Evolutionary conservation across 495 filamentous ascomycete species (phyloP), one percentile per base, ranked within the genome.

Genomic region (Paragyromitra xinjiangensis): DNA sequence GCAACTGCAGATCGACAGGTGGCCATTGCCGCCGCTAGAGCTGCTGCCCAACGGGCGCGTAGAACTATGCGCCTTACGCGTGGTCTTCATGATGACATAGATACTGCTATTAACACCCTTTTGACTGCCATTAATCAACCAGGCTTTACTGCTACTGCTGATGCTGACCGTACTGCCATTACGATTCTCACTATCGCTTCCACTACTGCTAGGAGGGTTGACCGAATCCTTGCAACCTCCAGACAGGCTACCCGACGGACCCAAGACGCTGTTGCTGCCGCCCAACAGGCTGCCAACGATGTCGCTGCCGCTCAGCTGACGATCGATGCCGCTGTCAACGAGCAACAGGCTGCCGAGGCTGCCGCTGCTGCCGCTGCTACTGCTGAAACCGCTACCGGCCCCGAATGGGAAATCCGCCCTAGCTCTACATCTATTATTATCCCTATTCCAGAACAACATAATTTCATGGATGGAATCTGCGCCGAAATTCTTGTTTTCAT

Each of bases 401-500:
- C 14, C 16, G 40, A 22, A 11, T 37, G 37, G 9, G 16, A n/a
- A 0, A 6, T 39, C 26, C 7, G 14, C 6, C 56, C 24, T 39
- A 29, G 14, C 8, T 26, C 19, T 22, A 14, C 16, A 11, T 40
- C 45, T 16, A 51, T 40, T 24, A 6, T 44, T 39, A 19, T 62
- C n/a, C n/a, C 55, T 3, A 50, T 71, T 39, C 68, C 56, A n/a
- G 40, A 19, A 16, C 50, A 44, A 66, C 65, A 77, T 24, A 7
- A 55, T 7, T 66, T 72, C 50, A 40, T 51, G 58, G 73, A 78
- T 22, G 66, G 29, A 0, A 34, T 64, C n/a, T 79, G 75, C 48
- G 40, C 66, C 12, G 77, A 79, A 39, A 73, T 78, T 53, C 77
- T 79, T 7, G 45, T 79, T 34, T 56, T 62, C 19, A 79, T 79